phyloP scores from a whole-genome alignment of 2,329 filamentous ascomycete species.

The Alternaria atra region DNA sequence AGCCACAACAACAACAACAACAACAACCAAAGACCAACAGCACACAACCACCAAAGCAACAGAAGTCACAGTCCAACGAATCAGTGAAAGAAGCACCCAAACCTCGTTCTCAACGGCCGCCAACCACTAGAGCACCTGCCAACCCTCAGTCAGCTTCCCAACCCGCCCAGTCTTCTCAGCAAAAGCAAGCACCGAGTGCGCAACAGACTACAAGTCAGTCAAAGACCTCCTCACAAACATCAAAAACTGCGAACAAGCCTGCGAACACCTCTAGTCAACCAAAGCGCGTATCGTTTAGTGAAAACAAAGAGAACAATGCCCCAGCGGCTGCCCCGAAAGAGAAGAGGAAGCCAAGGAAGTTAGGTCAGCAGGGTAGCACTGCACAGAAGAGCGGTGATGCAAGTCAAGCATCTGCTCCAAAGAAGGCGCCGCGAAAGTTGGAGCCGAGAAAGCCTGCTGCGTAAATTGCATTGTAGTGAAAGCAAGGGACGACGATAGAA shows the following conservation, averaged over 20 bases:
- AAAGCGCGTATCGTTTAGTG: conserved; percentile 17
- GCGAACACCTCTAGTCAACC: conserved; percentile 1
- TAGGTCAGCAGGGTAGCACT: conserved; percentile 25
- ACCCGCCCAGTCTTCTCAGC: background rate
- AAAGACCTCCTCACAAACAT: conserved; percentile 10
- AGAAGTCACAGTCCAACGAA: conserved; percentile 16
- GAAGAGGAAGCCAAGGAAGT: conserved; percentile 39
- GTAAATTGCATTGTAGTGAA: background rate
- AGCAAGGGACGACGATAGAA: background rate
- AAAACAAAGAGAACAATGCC: conserved; percentile 28
- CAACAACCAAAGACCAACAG: conserved; percentile 2
- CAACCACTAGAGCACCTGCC: conserved; percentile 1
- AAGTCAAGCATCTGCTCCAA: conserved; percentile 9
- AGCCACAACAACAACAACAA: background rate
- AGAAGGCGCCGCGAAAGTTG: conserved; percentile 37
- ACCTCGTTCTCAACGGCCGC: conserved; percentile 15
- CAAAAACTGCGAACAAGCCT: conserved; percentile 19
- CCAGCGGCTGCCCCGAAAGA: conserved; percentile 18
- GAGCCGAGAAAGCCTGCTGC: conserved; percentile 32
- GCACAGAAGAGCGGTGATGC: conserved; percentile 1
- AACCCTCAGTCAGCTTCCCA: conserved; percentile 1
- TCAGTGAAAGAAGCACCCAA: conserved; percentile 27
- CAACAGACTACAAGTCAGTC: background rate
- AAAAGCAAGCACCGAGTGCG: conserved; percentile 5
- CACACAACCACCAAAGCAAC: conserved; percentile 25